These are phyloP conservation scores for Cryptosporidium sp. DNA, from an alignment of 169 alveolate species.

Conservation along the genomic window DNA sequence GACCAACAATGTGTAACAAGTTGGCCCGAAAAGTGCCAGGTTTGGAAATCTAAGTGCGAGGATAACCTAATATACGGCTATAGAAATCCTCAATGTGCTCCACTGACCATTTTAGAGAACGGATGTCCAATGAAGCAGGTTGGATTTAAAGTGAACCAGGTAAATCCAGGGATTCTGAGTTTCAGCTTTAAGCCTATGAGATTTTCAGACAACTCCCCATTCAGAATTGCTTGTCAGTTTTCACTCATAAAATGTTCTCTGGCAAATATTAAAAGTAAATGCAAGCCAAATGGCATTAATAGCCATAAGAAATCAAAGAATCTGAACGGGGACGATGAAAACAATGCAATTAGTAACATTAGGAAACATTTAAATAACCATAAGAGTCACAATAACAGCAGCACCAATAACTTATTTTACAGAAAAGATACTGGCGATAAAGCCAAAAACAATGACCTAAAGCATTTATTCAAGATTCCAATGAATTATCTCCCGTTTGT, in stretches of 20 bases:
- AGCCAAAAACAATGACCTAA: background rate
- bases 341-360: background rate
- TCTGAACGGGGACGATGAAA: background rate
- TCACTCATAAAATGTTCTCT: slow-evolving; percentile 48
- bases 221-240: slow-evolving; percentile 70
- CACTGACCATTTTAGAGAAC: slow-evolving; percentile 37
- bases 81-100: slow-evolving; percentile 48
- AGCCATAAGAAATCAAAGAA: background rate
- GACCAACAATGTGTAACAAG: slow-evolving; percentile 43
- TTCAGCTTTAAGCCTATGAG: slow-evolving; percentile 68
- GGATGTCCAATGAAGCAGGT: slow-evolving; percentile 74
- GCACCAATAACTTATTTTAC: background rate
- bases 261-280: slow-evolving; percentile 28
- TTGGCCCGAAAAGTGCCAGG: slow-evolving; percentile 72
- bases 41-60: slow-evolving; percentile 73
- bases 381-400: background rate
- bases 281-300: background rate
- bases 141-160: slow-evolving; percentile 58
- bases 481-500: slow-evolving; percentile 34
- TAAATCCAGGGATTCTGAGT: slow-evolving; percentile 52
- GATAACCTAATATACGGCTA: slow-evolving; percentile 57
- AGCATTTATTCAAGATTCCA: slow-evolving; percentile 14
- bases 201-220: slow-evolving; percentile 49
- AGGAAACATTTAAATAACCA: background rate
- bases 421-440: background rate